Evolutionary conservation across 495 filamentous ascomycete genomes (phyloP), one percentile per base, ranked within the genome.

Genomic region (Tuber magnatum): DNA sequence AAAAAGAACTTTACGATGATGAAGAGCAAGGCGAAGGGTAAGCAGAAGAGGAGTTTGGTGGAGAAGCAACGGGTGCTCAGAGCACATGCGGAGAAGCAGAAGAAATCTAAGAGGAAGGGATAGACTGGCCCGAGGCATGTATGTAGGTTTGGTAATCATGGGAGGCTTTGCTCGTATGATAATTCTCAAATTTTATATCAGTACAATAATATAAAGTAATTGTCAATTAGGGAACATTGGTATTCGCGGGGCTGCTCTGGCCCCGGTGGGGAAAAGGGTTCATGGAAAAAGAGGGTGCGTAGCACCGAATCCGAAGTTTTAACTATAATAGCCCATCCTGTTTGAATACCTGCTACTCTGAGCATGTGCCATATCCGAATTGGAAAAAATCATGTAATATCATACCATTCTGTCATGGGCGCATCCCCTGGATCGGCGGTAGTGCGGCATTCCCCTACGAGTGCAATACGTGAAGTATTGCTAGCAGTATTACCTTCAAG

Each of bases 1-100:
- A 91, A 90, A 86, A 98, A 99, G 90, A 98, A 98, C 83, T 96
- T 98, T 84, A 82, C 98, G 81, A 99, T 99, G 96, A 97, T 94
- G 42, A 84, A 98, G 51, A 92, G 94, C 70, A 98, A 98, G 87
- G 94, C 95, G 4, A 92, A 92, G 85, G 88, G 86, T 70, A 98
- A 97, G 87, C 90, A 92, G 82, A 97, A 97, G 90, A 87, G 93
- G 80, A 97, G 92, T 89, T 86, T 99, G 82, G 87, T 91, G 61
- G 91, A 97, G 81, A 93, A 90, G 68, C 88, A 89, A 78, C 91
- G 90, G 83, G 87, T 92, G 71, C 80, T 99, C 78, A 93, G 88
- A 84, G 91, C 89, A 70, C 94, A 97, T 84, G 86, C 92, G 65
- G 92, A 96, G 65, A 88, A 93, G 81, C 87, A 88, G 80, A 97